Evolutionary conservation across 208 protist species (phyloP).

Genomic region (Trypanosoma rangeli): DNA sequence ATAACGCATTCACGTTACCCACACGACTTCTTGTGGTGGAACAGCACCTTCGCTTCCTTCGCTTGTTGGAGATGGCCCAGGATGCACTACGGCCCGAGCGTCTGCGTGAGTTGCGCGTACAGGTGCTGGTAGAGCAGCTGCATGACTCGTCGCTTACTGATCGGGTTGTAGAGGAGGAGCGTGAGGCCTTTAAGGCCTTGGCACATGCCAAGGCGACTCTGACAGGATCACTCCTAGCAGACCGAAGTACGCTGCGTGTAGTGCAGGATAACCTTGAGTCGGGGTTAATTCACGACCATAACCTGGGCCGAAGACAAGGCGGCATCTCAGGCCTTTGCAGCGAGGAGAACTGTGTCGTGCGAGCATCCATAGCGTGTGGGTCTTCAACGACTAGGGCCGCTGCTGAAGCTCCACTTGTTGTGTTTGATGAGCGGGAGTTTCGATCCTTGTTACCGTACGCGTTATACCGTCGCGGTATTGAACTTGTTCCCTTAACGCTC

Average conservation of each 20-base stretch:
- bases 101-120: constrained; percentile 44
- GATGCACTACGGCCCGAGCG: constrained; percentile 39
- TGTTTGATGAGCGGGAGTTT: constrained; percentile 90
- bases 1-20: constrained; percentile 26
- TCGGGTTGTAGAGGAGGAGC: constrained; percentile 46
- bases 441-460: constrained; percentile 74
- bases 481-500: constrained; percentile 80
- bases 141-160: constrained; percentile 1
- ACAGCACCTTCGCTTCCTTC: constrained; percentile 48
- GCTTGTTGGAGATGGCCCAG: constrained; percentile 72
- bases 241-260: constrained; percentile 42
- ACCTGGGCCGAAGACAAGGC: background rate
- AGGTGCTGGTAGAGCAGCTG: constrained; percentile 58
- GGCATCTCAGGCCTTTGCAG: too few relatives aligned
- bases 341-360: background rate
- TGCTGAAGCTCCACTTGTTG: constrained; percentile 39
- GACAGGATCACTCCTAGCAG: constrained; percentile 61
- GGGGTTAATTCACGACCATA: constrained; percentile 20
- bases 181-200: constrained; percentile 62
- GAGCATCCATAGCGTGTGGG: background rate
- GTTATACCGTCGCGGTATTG: constrained; percentile 65
- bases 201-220: constrained; percentile 78
- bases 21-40: constrained; percentile 48
- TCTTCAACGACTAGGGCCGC: background rate
- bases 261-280: constrained; percentile 60